Conservation (phyloP, 2,329 filamentous ascomycete genomes). For the Xylaria sp. region DNA sequence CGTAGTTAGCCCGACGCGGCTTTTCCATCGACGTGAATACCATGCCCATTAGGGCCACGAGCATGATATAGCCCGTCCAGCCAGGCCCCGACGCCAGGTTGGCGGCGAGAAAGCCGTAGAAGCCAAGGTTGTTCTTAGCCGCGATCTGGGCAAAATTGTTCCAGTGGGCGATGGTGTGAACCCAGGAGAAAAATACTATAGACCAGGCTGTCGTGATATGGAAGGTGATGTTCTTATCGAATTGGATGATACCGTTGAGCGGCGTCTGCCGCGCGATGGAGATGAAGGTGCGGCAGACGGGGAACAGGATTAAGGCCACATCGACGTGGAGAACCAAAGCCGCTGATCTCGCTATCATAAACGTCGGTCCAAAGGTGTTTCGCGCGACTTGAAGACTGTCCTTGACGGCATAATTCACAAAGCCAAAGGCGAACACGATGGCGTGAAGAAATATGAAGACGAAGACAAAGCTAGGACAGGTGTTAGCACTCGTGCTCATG, state of each 20-base stretch:
- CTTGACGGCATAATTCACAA: slow-evolving; percentile 80
- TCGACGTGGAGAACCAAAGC: slow-evolving; percentile 83
- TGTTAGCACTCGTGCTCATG: slow-evolving; percentile 31
- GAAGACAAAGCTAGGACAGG: slow-evolving; percentile 69
- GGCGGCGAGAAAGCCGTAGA: slow-evolving; percentile 77
- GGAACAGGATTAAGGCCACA: slow-evolving; percentile 77
- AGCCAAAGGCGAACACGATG: slow-evolving; percentile 80
- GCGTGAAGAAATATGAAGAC: slow-evolving; percentile 75
- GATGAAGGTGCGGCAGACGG: slow-evolving; percentile 83
- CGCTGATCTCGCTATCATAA: slow-evolving; percentile 75
- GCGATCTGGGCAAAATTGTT: slow-evolving; percentile 83
- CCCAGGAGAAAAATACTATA: slow-evolving; percentile 86
- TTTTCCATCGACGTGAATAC: slow-evolving; percentile 78
- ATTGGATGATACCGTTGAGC: slow-evolving; percentile 84
- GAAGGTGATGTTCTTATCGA: slow-evolving; percentile 89
- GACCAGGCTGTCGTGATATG: slow-evolving; percentile 87
- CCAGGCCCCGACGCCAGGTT: slow-evolving; percentile 82
- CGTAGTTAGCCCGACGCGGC: slow-evolving; percentile 79
- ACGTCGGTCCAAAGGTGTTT: slow-evolving; percentile 74
- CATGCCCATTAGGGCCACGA: slow-evolving; percentile 79
- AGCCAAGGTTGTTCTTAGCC: slow-evolving; percentile 74
- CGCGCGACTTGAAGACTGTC: slow-evolving; percentile 72
- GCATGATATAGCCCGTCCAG: slow-evolving; percentile 87
- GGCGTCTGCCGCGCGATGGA: slow-evolving; percentile 81
- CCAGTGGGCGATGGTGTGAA: slow-evolving; percentile 86